Evolutionary conservation across 2,329 filamentous ascomycete genomes (phyloP).

Genomic region (Arachnomyces sp.): DNA sequence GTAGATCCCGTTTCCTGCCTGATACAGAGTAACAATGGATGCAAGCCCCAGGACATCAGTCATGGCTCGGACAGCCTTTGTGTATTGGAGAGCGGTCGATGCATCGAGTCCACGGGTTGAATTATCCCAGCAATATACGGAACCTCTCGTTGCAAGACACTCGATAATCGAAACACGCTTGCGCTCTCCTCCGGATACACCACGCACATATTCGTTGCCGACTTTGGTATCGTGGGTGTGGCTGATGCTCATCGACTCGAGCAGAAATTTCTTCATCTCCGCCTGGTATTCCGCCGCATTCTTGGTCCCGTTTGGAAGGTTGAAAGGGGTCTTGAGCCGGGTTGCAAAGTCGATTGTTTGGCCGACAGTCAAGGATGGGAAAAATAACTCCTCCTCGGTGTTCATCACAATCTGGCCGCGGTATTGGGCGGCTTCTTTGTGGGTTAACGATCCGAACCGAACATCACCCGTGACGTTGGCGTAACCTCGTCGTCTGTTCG

Average conservation of each 20-base stretch:
- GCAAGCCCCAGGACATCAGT: conserved; percentile 55
- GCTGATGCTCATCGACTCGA: conserved; percentile 50
- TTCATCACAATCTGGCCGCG: conserved; percentile 53
- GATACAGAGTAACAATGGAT: conserved; percentile 60
- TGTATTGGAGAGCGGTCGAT: conserved; percentile 55
- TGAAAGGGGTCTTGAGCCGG: conserved; percentile 48
- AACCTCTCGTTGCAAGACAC: conserved; percentile 64
- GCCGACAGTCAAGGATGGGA: conserved; percentile 44
- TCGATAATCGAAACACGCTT: conserved; percentile 76
- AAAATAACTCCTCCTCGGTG: conserved; percentile 47
- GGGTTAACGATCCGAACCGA: conserved; percentile 43
- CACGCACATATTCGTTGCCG: conserved; percentile 64
- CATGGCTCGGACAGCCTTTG: conserved; percentile 55
- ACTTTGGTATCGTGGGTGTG: conserved; percentile 60
- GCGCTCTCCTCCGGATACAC: conserved; percentile 71
- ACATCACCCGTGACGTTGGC: conserved; percentile 53
- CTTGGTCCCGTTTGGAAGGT: conserved; percentile 38
- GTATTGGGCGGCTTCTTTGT: conserved; percentile 40
- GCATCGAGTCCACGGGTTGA: conserved; percentile 69
- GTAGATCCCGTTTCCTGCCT: conserved; percentile 64
- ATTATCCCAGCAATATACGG: conserved; percentile 74
- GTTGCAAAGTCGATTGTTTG: conserved; percentile 51
- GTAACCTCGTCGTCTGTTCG: conserved; percentile 57
- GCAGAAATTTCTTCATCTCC: conserved; percentile 47
- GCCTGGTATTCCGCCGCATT: conserved; percentile 41